phyloP scores from a whole-genome alignment of 768 basidiomycete species.

The Macrocybe gigantea region DNA sequence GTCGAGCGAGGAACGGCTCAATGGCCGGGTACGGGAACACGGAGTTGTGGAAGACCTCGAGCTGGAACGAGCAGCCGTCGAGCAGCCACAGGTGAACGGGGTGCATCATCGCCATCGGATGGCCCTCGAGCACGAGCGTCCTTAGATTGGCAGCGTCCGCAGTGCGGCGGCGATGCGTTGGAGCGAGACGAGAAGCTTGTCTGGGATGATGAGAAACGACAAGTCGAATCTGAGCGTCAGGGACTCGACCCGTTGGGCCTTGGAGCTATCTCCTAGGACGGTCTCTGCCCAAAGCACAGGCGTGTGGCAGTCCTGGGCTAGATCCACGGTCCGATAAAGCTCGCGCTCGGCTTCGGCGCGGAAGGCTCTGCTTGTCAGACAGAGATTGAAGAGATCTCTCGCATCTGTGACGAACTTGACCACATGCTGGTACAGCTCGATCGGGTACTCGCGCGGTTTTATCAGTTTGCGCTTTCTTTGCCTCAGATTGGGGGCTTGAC shows the following conservation, averaged over 20 bases:
- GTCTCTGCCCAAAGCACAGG: constrained; percentile 14
- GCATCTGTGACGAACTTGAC: constrained; percentile 11
- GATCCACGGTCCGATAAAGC: constrained; percentile 12
- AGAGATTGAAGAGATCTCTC: constrained; percentile 11
- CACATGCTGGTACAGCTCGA: constrained; percentile 12
- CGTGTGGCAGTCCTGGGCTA: constrained; percentile 9
- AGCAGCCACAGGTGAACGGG: constrained; percentile 14
- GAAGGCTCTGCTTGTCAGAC: constrained; percentile 11
- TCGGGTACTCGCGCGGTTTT: constrained; percentile 3
- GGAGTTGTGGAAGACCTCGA: constrained; percentile 11
- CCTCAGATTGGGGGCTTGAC: background rate
- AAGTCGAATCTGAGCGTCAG: constrained; percentile 14
- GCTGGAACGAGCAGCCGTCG: constrained; percentile 12
- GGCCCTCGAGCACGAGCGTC: constrained; percentile 11
- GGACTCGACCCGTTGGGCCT: constrained; percentile 8
- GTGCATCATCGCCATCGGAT: constrained; percentile 16
- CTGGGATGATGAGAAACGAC: constrained; percentile 13
- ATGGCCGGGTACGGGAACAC: constrained; percentile 12
- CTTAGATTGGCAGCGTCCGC: constrained; percentile 8
- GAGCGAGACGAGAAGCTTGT: constrained; percentile 10
- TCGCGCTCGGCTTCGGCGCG: constrained; percentile 12
- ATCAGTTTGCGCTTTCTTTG: background rate
- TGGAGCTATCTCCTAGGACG: constrained; percentile 8
- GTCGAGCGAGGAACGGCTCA: constrained; percentile 11
- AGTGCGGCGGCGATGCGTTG: constrained; percentile 12